phyloP scores from a whole-genome alignment of 106 monocot genomes.

The Iris macrosiphon region DNA sequence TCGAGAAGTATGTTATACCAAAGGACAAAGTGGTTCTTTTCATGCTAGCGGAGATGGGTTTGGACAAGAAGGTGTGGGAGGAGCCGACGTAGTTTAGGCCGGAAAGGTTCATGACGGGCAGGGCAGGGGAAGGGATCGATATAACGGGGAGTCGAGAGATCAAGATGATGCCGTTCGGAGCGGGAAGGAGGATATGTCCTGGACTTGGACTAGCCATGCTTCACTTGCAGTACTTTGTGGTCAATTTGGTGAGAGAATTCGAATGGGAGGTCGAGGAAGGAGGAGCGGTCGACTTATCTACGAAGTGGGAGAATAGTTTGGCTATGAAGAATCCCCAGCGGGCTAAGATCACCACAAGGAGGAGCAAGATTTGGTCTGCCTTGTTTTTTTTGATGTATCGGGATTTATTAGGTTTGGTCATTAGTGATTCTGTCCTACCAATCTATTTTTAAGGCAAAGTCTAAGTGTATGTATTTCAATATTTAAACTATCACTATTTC shows the following conservation, averaged over 20 bases:
- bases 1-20: conserved; percentile 8
- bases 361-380: too few species aligned
- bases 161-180: conserved; percentile 39
- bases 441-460: too few species aligned
- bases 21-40: conserved; percentile 8
- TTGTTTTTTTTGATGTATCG: too few species aligned
- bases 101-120: conserved; percentile 22
- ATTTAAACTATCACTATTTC: too few species aligned
- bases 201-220: conserved; percentile 21
- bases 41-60: conserved; percentile 4
- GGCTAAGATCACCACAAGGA: conserved; percentile 8
- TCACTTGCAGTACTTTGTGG: conserved; percentile 29
- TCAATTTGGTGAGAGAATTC: conserved; percentile 23
- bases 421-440: too few species aligned
- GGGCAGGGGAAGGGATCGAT: conserved; percentile 20
- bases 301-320: conserved; percentile 12
- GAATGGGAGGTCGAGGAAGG: conserved; percentile 22
- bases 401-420: too few species aligned
- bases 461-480: too few species aligned
- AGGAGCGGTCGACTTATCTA: conserved; percentile 18
- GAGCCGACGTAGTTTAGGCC: conserved; percentile 26
- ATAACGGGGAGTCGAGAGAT: conserved; percentile 29
- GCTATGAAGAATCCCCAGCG: conserved; percentile 20
- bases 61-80: conserved; percentile 18
- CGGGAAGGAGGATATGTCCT: conserved; percentile 29